Base-by-base conservation (phyloP, 306 rosid species). In the Citrullus colocynthis region DNA sequence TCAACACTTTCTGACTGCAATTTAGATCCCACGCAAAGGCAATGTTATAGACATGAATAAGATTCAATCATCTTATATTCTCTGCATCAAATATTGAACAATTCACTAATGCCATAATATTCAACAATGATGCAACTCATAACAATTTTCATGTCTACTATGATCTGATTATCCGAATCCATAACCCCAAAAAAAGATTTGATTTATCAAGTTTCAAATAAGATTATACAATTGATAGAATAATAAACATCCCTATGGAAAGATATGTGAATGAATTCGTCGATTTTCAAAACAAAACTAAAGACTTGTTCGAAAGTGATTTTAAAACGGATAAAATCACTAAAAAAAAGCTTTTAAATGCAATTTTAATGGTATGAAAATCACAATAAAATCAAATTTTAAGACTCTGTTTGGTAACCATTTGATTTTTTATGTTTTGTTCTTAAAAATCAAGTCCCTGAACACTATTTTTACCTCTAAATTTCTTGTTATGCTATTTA, bases 1-100 rank as follows among this genome's bases (percentile, higher is more conserved):
- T 96, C 87, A 94, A 81, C 82, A 94, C 21, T 81, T 92, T 92
- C 79, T 83, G 89, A 77, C 98, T 94, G 93, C 78, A 75, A 82
- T 49, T 73, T 74, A 3, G n/a, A 42, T 74, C 70, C 70, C 34
- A 80, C 8, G 36, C 36, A 78, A 10, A 77, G 8, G 52, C 44
- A 37, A 15, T 61, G 51, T 66, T 3, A 48, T 18, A 41, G 74
- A 9, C 32, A 48, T 48, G 16, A 11, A 48, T 48, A 48, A 48
- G 6, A 39, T 32, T 3, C 36, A 32, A 32, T 32, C 36, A 32
- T 32, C 36, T 32, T 3, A 32, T 32, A 32, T 32, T 32, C 36
- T 32, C 4, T 32, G 0, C 6, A 39, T 39, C 44, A 5, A 39
- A 39, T 7, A 39, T 4, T 39, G 5, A 39, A 7, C 32, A 60